These are phyloP conservation scores for Blakeslea trispora DNA, from an alignment of 371 early-diverging fungal species.

Conservation along the genomic window DNA sequence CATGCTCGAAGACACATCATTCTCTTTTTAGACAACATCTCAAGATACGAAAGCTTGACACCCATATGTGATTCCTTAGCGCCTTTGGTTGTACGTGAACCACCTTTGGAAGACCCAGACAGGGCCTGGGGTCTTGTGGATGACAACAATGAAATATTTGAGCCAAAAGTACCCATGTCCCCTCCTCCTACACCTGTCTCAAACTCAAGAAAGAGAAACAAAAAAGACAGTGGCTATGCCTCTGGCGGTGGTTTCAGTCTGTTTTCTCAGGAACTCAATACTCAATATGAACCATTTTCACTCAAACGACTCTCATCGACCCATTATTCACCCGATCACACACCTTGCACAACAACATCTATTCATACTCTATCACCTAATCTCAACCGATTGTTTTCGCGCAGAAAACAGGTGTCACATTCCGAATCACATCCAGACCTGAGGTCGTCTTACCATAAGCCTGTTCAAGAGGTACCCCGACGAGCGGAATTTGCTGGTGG, in stretches of 20 bases:
- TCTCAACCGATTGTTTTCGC: slow-evolving; percentile 6
- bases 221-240: slow-evolving; percentile 50
- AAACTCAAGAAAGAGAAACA: too few species aligned
- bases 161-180: too few species aligned
- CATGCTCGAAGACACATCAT: slow-evolving; percentile 51
- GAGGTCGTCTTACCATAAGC: slow-evolving; percentile 9
- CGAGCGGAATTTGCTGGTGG: slow-evolving; percentile 49
- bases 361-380: slow-evolving; percentile 3
- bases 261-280: slow-evolving; percentile 1
- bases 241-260: slow-evolving; percentile 16
- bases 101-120: slow-evolving; percentile 47
- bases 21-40: slow-evolving; percentile 44
- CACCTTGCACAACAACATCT: background rate
- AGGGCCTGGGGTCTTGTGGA: slow-evolving; percentile 46
- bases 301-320: background rate
- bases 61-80: slow-evolving; percentile 46
- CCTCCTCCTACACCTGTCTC: too few species aligned
- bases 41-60: slow-evolving; percentile 35
- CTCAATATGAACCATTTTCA: slow-evolving; percentile 3
- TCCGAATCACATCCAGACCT: slow-evolving; percentile 17
- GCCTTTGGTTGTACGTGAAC: slow-evolving; percentile 44
- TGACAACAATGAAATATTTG: slow-evolving; percentile 14
- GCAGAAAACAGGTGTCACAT: slow-evolving; percentile 10
- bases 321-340: too few species aligned
- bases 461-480: slow-evolving; percentile 19